Evolutionary conservation across 2,329 filamentous ascomycete genomes (phyloP).

Genomic region (Phaeosphaeria sp.): DNA sequence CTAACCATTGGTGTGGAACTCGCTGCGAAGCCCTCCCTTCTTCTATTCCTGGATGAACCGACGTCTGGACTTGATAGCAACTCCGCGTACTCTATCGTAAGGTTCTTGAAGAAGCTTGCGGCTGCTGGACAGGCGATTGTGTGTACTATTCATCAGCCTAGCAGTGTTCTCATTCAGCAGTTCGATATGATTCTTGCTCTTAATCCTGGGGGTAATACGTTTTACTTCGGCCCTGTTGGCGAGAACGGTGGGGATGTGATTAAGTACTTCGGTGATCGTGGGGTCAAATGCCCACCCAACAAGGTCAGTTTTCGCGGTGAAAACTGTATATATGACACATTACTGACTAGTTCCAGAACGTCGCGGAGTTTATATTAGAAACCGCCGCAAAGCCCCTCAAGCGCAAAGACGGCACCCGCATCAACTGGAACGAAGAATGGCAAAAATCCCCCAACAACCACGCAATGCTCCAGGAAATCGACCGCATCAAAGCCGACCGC

Average conservation of each 20-base stretch:
- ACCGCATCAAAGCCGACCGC: slow-evolving; percentile 66
- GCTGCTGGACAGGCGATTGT: slow-evolving; percentile 73
- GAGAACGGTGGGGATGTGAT: slow-evolving; percentile 70
- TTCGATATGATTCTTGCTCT: slow-evolving; percentile 77
- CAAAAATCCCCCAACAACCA: slow-evolving; percentile 67
- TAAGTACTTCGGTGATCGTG: slow-evolving; percentile 72
- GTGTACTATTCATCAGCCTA: slow-evolving; percentile 77
- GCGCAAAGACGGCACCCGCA: slow-evolving; percentile 59
- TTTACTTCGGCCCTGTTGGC: slow-evolving; percentile 77
- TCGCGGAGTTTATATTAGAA: no score
- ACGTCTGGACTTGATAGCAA: slow-evolving; percentile 75
- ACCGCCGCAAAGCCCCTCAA: slow-evolving; percentile 66
- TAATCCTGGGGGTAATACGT: slow-evolving; percentile 72
- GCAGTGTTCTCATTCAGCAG: slow-evolving; percentile 71
- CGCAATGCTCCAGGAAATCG: slow-evolving; percentile 68
- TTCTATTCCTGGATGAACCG: slow-evolving; percentile 76
- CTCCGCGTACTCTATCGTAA: slow-evolving; percentile 71
- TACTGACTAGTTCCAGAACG: no score
- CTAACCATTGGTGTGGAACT: slow-evolving; percentile 77
- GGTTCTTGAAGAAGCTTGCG: slow-evolving; percentile 72
- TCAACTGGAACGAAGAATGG: slow-evolving; percentile 82
- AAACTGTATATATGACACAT: no score
- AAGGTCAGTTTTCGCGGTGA: no score
- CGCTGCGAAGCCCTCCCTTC: slow-evolving; percentile 64
- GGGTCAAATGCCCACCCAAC: slow-evolving; percentile 69